Percentiles rank a stretch among this genome's conserved stretches.
Conservation (phyloP, 1,284 basidiomycete genomes). For the Ustilago loliicola region DNA sequence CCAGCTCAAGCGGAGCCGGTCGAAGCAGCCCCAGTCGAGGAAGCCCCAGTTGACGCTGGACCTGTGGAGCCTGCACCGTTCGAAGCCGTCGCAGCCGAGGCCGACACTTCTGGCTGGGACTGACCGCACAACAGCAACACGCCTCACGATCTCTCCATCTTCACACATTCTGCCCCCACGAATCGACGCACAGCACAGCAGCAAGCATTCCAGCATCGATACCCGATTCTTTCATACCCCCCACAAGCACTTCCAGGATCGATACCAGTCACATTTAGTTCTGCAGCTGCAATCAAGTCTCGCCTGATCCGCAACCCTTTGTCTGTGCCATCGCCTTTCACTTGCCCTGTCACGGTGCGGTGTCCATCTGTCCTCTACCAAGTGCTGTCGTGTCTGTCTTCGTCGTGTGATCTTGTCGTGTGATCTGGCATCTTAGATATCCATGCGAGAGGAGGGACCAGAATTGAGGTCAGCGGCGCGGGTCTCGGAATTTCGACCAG, state of each 20-base stretch:
- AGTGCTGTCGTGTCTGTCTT: no score
- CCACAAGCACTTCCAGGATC: not conserved
- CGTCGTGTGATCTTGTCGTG: not conserved
- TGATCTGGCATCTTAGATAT: no score
- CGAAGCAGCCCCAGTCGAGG: not conserved
- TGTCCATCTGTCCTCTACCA: no score
- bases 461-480: not conserved
- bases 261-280: not conserved
- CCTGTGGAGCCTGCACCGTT: conserved; percentile 4
- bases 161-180: not conserved
- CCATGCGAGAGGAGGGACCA: no score
- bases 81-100: conserved; percentile 4
- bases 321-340: not conserved
- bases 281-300: not conserved
- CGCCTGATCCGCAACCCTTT: not conserved
- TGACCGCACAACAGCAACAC: not conserved
- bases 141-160: not conserved
- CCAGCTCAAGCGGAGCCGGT: not conserved
- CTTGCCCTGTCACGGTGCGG: not conserved
- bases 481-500: not conserved
- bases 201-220: not conserved
- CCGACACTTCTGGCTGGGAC: conserved; percentile 7
- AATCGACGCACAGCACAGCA: not conserved
- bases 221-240: conserved; percentile 1
- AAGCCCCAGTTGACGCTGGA: conserved; percentile 10